Evolutionary conservation across 345 rosid genomes (phyloP), one percentile per base, ranked within the genome.

Genomic region (Sisymbrium irio): DNA sequence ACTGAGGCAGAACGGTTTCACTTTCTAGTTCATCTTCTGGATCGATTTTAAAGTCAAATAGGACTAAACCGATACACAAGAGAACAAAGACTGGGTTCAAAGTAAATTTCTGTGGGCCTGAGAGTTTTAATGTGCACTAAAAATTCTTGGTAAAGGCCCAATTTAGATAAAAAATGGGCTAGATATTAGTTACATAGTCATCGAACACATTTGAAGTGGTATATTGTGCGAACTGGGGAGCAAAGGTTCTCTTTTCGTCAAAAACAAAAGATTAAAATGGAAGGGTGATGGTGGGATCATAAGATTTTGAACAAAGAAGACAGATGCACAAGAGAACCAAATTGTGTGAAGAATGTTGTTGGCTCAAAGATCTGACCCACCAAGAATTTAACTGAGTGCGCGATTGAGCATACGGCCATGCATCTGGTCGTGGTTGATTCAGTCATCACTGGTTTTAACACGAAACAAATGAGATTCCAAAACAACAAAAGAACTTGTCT

Each of bases 371-470:
- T 41, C 25, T 51, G 69, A 36, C 65, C 51, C 51, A 76, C 78
- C 71, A 87, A 79, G 51, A 84, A 73, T 73, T 85, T 89, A 51
- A 81, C 81, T 51, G 79, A 84, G 65, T 88, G 95, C 0, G 89
- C 92, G 25, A 73, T 70, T 47, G 89, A 79, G 85, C 89, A 91
- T 49, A 77, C 84, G 17, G 79, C 85, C 27, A 86, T 58, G 77
- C 90, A 89, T 82, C 77, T 82, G 58, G 71, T 76, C 69, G 67
- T 74, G 44, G 81, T 62, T 73, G 89, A 84, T 39, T 84, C 84
- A 0, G 90, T 85, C 60, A 79, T 68, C 81, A 93, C 98, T 91
- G 87, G 65, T 68, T 71, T 39, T 10, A 39, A 75, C 70, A 53
- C 53, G 12, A n/a, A 40, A 20, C 45, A 70, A 18, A 3, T 22